phyloP scores from a whole-genome alignment of 495 filamentous ascomycete species.

The Annulohypoxylon maeteangense region DNA sequence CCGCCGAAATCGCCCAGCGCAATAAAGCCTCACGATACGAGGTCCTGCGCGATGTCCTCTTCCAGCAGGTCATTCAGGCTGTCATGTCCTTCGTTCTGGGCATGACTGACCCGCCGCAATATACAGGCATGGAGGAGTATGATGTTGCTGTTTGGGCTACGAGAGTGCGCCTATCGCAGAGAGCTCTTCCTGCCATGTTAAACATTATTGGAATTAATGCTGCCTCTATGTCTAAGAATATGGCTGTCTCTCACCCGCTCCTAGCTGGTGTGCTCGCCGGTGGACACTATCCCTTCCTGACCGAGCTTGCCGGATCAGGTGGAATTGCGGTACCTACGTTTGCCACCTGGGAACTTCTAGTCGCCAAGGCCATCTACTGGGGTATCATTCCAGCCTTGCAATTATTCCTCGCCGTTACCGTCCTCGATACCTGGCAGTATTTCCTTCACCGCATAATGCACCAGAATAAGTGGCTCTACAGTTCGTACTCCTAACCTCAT shows the following conservation, averaged over 20 bases:
- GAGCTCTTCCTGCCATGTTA: slow-evolving; percentile 69
- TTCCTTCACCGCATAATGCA: slow-evolving; percentile 96
- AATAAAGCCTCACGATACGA: slow-evolving; percentile 87
- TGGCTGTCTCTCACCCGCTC: slow-evolving; percentile 67
- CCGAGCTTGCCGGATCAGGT: slow-evolving; percentile 56
- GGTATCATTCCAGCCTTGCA: slow-evolving; percentile 78
- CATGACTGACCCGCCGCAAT: slow-evolving; percentile 71
- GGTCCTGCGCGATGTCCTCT: slow-evolving; percentile 84
- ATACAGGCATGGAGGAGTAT: slow-evolving; percentile 79
- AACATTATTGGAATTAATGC: slow-evolving; percentile 68
- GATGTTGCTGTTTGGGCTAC: slow-evolving; percentile 85
- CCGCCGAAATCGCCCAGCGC: slow-evolving; percentile 83
- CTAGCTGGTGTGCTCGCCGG: slow-evolving; percentile 76
- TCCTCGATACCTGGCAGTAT: slow-evolving; percentile 97
- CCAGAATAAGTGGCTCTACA: slow-evolving; percentile 94
- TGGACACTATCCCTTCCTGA: slow-evolving; percentile 73
- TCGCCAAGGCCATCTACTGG: slow-evolving; percentile 82
- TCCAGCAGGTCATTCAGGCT: slow-evolving; percentile 91
- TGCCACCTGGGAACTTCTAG: slow-evolving; percentile 78
- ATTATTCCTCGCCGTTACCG: slow-evolving; percentile 73
- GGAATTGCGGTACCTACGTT: slow-evolving; percentile 61
- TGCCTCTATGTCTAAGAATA: slow-evolving; percentile 63
- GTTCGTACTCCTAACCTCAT: slow-evolving; percentile 63
- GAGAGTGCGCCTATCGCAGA: slow-evolving; percentile 75
- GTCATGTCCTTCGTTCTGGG: slow-evolving; percentile 68